Conservation (phyloP, 495 filamentous ascomycete genomes). For the Hypoxylon trugodes region DNA sequence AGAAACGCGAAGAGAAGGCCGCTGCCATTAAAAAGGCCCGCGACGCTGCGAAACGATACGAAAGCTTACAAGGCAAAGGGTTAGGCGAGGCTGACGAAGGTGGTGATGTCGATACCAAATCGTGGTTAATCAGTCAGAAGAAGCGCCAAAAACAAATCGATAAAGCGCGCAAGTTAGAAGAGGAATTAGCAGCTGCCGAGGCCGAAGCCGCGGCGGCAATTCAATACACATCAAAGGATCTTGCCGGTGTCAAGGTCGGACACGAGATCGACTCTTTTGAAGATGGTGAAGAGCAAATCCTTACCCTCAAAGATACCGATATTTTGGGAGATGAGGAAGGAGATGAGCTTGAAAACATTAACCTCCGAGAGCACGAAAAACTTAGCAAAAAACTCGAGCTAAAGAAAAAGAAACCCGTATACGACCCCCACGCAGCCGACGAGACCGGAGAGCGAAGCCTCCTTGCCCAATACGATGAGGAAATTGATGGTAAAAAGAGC, state of each 20-base stretch:
- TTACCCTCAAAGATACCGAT: conserved; percentile 89
- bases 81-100: conserved; percentile 76
- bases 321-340: conserved; percentile 84
- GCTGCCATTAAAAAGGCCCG: conserved; percentile 87
- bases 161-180: conserved; percentile 73
- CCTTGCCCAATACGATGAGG: conserved; percentile 91
- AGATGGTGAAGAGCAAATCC: conserved; percentile 80
- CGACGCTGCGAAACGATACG: conserved; percentile 77
- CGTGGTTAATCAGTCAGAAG: conserved; percentile 87
- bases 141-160: conserved; percentile 92
- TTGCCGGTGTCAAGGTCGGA: conserved; percentile 89
- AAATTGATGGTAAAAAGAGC: conserved; percentile 89
- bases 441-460: conserved; percentile 72
- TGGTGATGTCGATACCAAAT: conserved; percentile 76
- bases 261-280: conserved; percentile 82
- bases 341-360: conserved; percentile 89
- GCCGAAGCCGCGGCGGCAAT: conserved; percentile 54
- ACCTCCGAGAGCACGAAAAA: conserved; percentile 79
- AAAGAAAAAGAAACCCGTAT: conserved; percentile 91
- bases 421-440: conserved; percentile 80
- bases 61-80: conserved; percentile 79
- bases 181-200: conserved; percentile 69
- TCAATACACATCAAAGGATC: conserved; percentile 81
- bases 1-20: conserved; percentile 76
- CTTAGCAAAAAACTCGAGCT: conserved; percentile 78